phyloP scores from a whole-genome alignment of 768 basidiomycete species.

The Pleurotus tuber-regium region DNA sequence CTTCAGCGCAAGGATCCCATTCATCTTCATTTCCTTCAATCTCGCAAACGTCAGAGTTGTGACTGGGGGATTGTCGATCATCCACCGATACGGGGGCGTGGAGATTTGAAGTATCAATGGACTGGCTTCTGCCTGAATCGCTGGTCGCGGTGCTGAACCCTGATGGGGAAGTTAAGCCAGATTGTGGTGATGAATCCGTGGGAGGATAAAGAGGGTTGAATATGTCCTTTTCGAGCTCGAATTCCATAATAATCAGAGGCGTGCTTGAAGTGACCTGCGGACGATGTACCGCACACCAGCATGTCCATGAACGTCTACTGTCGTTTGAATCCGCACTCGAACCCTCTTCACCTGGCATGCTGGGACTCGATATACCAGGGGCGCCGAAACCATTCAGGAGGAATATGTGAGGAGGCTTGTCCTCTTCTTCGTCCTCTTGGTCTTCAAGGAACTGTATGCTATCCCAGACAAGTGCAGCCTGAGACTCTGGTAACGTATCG shows the following conservation, averaged over 20 bases:
- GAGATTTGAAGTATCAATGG: background rate
- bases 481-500: conserved; percentile 60
- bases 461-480: conserved; percentile 69
- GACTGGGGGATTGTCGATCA: background rate
- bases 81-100: background rate
- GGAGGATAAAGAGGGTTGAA: conserved; percentile 71
- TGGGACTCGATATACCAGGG: conserved; percentile 46
- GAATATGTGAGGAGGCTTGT: conserved; percentile 58
- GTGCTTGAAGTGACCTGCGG: conserved; percentile 28
- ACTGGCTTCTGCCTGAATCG: background rate
- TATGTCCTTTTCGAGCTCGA: conserved; percentile 70
- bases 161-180: background rate
- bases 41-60: too few relatives aligned
- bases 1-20: conserved; percentile 51
- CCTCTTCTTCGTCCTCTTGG: conserved; percentile 41
- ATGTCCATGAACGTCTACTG: conserved; percentile 51
- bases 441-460: conserved; percentile 68
- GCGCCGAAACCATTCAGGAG: conserved; percentile 68
- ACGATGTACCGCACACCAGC: conserved; percentile 68
- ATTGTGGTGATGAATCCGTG: background rate
- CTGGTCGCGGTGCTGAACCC: background rate
- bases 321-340: too few relatives aligned
- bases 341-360: background rate
- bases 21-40: conserved; percentile 9
- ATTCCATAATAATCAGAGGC: conserved; percentile 66